Percentiles rank a stretch among this genome's conserved stretches.
These are phyloP conservation scores for Boletus subparvulus DNA, from an alignment of 768 basidiomycete genomes.

Conservation along the genomic window DNA sequence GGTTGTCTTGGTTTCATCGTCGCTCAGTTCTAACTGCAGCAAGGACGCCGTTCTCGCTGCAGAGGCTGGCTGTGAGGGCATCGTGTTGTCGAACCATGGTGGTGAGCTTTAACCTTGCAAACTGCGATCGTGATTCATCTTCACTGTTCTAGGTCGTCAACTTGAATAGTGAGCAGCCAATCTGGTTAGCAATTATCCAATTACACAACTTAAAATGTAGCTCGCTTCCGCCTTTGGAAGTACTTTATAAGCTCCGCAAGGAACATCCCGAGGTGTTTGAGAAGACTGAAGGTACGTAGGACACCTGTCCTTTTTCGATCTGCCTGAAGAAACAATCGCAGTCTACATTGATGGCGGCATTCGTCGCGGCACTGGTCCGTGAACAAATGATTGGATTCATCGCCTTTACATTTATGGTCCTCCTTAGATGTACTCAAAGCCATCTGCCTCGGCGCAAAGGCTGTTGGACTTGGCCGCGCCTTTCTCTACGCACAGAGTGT, in stretches of 20 bases:
- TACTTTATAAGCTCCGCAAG: slow-evolving; percentile 69
- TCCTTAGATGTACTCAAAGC: slow-evolving; percentile 80
- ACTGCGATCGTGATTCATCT: not conserved
- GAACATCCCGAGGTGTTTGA: slow-evolving; percentile 74
- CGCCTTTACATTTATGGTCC: not conserved
- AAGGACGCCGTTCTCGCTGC: slow-evolving; percentile 86
- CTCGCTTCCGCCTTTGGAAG: slow-evolving; percentile 74
- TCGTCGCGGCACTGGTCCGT: slow-evolving; percentile 70
- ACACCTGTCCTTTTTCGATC: not conserved
- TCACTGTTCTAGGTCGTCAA: slow-evolving; percentile 53
- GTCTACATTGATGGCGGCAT: slow-evolving; percentile 85
- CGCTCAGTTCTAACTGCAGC: slow-evolving; percentile 9
- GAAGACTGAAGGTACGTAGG: slow-evolving; percentile 59
- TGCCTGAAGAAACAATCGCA: slow-evolving; percentile 27
- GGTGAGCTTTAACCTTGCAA: slow-evolving; percentile 41
- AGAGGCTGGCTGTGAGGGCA: slow-evolving; percentile 82
- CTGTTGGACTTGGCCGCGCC: slow-evolving; percentile 81
- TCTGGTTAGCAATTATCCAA: not conserved
- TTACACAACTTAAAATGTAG: slow-evolving; percentile 37
- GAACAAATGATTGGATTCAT: not conserved
- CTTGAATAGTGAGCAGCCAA: slow-evolving; percentile 63
- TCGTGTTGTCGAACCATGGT: slow-evolving; percentile 90
- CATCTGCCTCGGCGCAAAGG: slow-evolving; percentile 82
- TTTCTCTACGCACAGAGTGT: slow-evolving; percentile 88
- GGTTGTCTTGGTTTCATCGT: not conserved